Conservation (phyloP, 192 early-diverging fungal species). For the Rhizophagus sp. region DNA sequence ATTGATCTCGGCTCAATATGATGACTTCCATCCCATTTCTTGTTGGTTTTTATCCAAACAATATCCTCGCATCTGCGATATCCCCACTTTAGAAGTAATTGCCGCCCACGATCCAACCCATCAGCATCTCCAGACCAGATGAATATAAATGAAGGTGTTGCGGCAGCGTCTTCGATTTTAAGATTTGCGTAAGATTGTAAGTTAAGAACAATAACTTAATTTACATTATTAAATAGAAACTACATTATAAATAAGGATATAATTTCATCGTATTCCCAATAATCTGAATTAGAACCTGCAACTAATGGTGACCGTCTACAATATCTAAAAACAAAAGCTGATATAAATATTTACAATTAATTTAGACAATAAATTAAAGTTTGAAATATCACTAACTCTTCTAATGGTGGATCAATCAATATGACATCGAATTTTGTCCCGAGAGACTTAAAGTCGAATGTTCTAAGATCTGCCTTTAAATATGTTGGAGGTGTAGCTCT, state of each 20-base stretch:
- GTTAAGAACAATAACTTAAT: constrained; percentile 11
- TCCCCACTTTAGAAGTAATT: constrained; percentile 62
- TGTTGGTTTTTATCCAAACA: constrained; percentile 67
- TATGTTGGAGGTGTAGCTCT: constrained; percentile 50
- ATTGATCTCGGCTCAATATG: constrained; percentile 43
- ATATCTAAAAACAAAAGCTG: constrained; percentile 21
- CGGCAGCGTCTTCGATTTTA: constrained; percentile 57
- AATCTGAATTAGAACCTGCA: constrained; percentile 27
- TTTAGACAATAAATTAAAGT: neutral
- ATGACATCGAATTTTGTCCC: constrained; percentile 62
- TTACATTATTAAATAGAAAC: neutral
- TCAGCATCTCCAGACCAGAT: constrained; percentile 60
- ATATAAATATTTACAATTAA: neutral
- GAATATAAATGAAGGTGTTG: constrained; percentile 63
- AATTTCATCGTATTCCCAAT: constrained; percentile 55
- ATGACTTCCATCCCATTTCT: constrained; percentile 41
- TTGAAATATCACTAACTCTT: constrained; percentile 43
- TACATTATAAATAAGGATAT: constrained; percentile 20
- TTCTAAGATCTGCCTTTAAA: constrained; percentile 49
- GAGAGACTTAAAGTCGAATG: constrained; percentile 47
- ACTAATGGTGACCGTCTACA: constrained; percentile 33
- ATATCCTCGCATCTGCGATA: constrained; percentile 69
- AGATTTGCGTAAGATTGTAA: constrained; percentile 39
- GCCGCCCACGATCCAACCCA: constrained; percentile 57
- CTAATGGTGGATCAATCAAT: constrained; percentile 59